Evolutionary conservation across 2,329 filamentous ascomycete genomes (phyloP).

Genomic region (Simplicillium aogashimaense): DNA sequence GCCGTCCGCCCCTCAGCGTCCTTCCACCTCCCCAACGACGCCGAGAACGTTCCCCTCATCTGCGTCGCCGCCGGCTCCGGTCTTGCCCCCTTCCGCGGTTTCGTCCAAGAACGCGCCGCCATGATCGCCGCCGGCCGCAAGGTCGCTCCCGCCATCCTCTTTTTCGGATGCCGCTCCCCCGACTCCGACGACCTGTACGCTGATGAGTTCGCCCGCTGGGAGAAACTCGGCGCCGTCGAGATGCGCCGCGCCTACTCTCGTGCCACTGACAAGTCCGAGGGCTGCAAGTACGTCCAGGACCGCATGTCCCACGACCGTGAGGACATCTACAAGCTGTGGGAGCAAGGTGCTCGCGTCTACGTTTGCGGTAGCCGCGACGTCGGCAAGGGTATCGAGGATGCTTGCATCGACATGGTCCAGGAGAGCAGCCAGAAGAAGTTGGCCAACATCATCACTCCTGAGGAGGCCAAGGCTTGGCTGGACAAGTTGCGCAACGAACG

Average conservation of each 20-base stretch:
- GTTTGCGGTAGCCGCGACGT: constrained; percentile 52
- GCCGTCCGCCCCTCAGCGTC: constrained; percentile 31
- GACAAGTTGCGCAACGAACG: constrained; percentile 41
- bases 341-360: constrained; percentile 43
- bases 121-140: constrained; percentile 37
- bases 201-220: constrained; percentile 49
- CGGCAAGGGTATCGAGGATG: constrained; percentile 34
- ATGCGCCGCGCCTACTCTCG: constrained; percentile 47
- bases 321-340: constrained; percentile 27
- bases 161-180: constrained; percentile 34
- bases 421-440: constrained; percentile 19
- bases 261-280: constrained; percentile 28
- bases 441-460: constrained; percentile 21
- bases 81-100: constrained; percentile 53
- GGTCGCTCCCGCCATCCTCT: constrained; percentile 45
- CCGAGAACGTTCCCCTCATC: constrained; percentile 37
- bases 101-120: constrained; percentile 50
- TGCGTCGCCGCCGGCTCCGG: constrained; percentile 44
- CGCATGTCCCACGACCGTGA: constrained; percentile 24
- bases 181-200: constrained; percentile 48
- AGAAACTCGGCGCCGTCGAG: constrained; percentile 46
- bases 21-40: constrained; percentile 38
- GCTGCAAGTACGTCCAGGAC: constrained; percentile 38
- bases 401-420: constrained; percentile 23
- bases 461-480: constrained; percentile 35